Conservation (phyloP, 768 basidiomycete genomes). For the Xerocomellus chrysenteron region DNA sequence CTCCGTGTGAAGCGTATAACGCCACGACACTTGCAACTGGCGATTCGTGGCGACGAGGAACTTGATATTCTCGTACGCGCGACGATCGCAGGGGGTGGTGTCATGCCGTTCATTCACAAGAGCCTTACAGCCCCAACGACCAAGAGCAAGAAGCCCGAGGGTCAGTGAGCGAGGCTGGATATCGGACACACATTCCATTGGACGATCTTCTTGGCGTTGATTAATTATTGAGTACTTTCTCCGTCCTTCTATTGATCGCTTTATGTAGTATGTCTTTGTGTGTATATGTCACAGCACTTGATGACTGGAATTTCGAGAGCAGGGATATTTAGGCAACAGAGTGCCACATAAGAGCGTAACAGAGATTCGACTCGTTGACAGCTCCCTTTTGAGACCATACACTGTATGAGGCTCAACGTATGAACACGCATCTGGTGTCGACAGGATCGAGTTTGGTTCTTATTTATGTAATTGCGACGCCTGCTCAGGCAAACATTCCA, state of each 20-base stretch:
- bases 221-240: slow-evolving; percentile 19
- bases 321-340: neutral
- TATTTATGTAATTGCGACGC: too few relatives aligned
- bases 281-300: slow-evolving; percentile 6
- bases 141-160: slow-evolving; percentile 48
- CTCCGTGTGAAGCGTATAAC: slow-evolving; percentile 97
- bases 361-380: neutral
- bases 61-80: slow-evolving; percentile 93
- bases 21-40: slow-evolving; percentile 92
- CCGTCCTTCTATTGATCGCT: slow-evolving; percentile 5
- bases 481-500: neutral
- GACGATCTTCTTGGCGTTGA: slow-evolving; percentile 1
- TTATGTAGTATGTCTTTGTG: slow-evolving; percentile 13
- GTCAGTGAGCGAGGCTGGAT: slow-evolving; percentile 17
- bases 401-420: too few relatives aligned
- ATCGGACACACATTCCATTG: neutral
- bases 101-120: slow-evolving; percentile 88
- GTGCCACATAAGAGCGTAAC: neutral
- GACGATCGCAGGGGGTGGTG: slow-evolving; percentile 90
- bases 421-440: too few relatives aligned
- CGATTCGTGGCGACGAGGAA: slow-evolving; percentile 96
- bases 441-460: too few relatives aligned
- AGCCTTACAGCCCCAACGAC: slow-evolving; percentile 55
- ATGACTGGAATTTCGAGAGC: neutral
- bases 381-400: neutral